phyloP scores from a whole-genome alignment of 2,329 filamentous ascomycete species.

The Boeremia exigua region DNA sequence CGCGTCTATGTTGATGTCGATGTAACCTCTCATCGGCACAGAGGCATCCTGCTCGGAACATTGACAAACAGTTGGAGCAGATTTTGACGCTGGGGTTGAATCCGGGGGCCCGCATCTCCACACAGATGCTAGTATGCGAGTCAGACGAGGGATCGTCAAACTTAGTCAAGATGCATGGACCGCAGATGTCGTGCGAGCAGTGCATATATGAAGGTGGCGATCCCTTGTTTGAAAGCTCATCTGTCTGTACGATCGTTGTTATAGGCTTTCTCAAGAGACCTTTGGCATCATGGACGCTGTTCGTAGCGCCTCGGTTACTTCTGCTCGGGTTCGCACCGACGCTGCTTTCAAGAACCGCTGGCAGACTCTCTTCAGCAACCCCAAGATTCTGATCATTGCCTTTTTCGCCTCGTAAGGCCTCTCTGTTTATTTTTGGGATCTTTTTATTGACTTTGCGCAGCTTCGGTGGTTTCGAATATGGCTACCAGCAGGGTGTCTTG shows the following conservation, averaged over 20 bases:
- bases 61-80: conserved; percentile 14
- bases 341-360: conserved; percentile 38
- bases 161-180: neutral
- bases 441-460: conserved; percentile 30
- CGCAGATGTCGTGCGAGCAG: neutral
- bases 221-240: conserved; percentile 4
- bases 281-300: conserved; percentile 28
- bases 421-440: neutral
- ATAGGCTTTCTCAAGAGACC: neutral
- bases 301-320: conserved; percentile 34
- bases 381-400: conserved; percentile 38
- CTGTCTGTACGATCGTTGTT: neutral
- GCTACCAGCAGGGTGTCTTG: conserved; percentile 62
- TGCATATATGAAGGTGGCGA: conserved; percentile 14
- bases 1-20: conserved; percentile 3
- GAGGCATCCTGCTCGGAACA: conserved; percentile 7
- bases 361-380: conserved; percentile 34
- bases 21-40: conserved; percentile 8
- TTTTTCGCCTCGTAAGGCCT: conserved; percentile 39
- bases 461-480: conserved; percentile 61
- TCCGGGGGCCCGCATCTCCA: conserved; percentile 21
- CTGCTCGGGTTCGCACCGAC: conserved; percentile 31
- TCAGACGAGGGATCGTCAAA: conserved; percentile 7
- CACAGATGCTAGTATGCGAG: neutral
- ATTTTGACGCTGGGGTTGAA: conserved; percentile 11